These are phyloP conservation scores for Dalechampia spathulata DNA, from an alignment of 441 rosid species.

Conservation along the genomic window DNA sequence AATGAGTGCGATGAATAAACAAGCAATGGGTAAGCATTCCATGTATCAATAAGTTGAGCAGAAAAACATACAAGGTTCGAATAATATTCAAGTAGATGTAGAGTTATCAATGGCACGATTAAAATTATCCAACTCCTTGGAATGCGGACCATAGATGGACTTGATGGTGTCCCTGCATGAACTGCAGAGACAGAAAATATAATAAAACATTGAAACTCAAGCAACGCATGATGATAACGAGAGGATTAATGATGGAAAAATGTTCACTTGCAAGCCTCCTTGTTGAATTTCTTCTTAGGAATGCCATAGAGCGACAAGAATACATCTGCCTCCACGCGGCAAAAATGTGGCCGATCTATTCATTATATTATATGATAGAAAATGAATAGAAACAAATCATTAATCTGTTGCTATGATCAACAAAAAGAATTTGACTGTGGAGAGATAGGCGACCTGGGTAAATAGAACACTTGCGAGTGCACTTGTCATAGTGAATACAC, in stretches of 20 bases:
- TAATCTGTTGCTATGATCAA: too few relatives aligned
- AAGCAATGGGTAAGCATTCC: too few relatives aligned
- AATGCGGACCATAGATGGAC: slow-evolving; percentile 51
- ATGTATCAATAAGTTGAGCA: too few relatives aligned
- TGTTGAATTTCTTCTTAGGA: slow-evolving; percentile 54
- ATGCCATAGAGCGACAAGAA: slow-evolving; percentile 50
- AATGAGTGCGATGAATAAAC: too few relatives aligned
- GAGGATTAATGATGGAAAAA: not conserved
- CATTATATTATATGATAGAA: too few relatives aligned
- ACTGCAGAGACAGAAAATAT: slow-evolving; percentile 23
- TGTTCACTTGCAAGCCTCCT: slow-evolving; percentile 54
- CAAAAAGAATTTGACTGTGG: too few relatives aligned
- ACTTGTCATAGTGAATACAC: slow-evolving; percentile 64
- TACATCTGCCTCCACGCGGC: slow-evolving; percentile 66
- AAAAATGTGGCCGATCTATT: slow-evolving; percentile 71
- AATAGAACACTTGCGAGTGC: slow-evolving; percentile 75
- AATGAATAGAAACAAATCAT: too few relatives aligned
- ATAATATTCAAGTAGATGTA: too few relatives aligned
- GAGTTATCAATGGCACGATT: slow-evolving; percentile 28
- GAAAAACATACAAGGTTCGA: too few relatives aligned
- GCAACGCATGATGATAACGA: not conserved
- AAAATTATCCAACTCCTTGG: slow-evolving; percentile 52
- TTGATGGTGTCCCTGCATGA: slow-evolving; percentile 67
- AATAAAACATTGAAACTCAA: not conserved
- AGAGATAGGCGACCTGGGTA: slow-evolving; percentile 37